Evolutionary conservation across 1,284 basidiomycete species (phyloP).

Genomic region (Chondrostereum purpureum): DNA sequence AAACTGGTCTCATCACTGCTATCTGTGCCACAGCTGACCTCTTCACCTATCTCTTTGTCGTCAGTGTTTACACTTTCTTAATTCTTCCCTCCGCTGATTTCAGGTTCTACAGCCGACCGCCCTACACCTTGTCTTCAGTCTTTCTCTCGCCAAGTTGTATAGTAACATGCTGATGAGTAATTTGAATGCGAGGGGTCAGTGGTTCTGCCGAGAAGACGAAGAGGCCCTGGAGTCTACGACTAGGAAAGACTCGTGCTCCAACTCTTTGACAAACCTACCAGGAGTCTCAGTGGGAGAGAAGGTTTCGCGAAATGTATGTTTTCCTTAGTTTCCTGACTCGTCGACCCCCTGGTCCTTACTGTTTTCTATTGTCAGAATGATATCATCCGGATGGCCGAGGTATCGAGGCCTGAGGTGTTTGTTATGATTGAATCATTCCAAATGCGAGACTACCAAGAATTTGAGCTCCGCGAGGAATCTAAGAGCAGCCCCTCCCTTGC

Average conservation of each 20-base stretch:
- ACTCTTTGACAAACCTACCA: too few species aligned
- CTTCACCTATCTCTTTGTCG: constrained; percentile 10
- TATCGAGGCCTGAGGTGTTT: constrained; percentile 11
- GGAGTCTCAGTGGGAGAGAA: not conserved
- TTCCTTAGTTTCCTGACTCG: not conserved
- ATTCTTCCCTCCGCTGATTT: not conserved
- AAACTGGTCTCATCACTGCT: constrained; percentile 30
- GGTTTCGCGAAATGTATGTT: not conserved
- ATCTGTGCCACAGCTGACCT: constrained; percentile 27
- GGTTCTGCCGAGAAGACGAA: not conserved
- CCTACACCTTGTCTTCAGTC: constrained; percentile 33
- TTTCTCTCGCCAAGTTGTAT: constrained; percentile 36
- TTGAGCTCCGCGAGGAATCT: too few species aligned
- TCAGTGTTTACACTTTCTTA: not conserved
- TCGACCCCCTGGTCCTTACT: too few species aligned
- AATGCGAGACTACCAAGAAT: constrained; percentile 12
- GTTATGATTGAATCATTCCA: constrained; percentile 20
- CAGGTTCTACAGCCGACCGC: not conserved
- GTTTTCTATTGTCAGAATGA: too few species aligned
- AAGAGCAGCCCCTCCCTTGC: too few species aligned
- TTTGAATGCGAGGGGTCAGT: constrained; percentile 28
- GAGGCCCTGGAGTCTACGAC: not conserved
- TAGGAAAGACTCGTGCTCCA: not conserved
- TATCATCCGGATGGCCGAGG: not conserved
- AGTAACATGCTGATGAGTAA: constrained; percentile 37